Base-by-base conservation (phyloP, 2,329 filamentous ascomycete genomes). In the Fusarium setosum region DNA sequence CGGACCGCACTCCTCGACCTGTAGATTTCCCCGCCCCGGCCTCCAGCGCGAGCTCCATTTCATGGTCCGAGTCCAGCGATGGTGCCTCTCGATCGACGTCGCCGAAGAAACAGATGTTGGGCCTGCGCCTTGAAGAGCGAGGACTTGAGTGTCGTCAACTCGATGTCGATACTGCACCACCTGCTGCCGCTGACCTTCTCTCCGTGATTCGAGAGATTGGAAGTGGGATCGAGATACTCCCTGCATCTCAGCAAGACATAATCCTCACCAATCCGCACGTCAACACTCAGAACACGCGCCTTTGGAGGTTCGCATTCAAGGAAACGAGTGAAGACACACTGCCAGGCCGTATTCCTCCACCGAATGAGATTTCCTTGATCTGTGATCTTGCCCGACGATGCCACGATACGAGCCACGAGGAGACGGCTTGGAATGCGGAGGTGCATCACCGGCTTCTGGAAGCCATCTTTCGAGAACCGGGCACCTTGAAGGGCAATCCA, bases 291-390 rank as follows among this genome's bases (percentile, higher is more conserved):
- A 51, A 54, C 11, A 40, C 37, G 11, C 26, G 56, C 1, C 12
- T 56, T 8, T 69, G 65, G 65, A 55, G 49, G 24, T 65, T 53
- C 15, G 50, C 65, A 0, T 69, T 69, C 35, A 63, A 61, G 8
- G 42, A 41, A 1, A 26, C 35, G 1, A 38, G 18, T 2, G 34
- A 17, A 1, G 62, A 68, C 35, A 12, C 5, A 5, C 17, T 68
- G 2, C 65, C 65, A 0, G 65, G 65, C 1, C 45, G 42, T 4
- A 42, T 68, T 17, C 65, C 64, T 23, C 23, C 41, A 0, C 47
- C 56, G 1, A 34, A 56, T 4, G 65, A 68, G 21, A 24, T 65
- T 7, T 31, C 37, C 6, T 32, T 57, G 0, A 34, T 68, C 4
- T 56, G 48, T 4, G 21, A 61, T 7, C 32, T 48, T 17, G 62